These are phyloP conservation scores for Termitomyces sp. DNA, from an alignment of 768 basidiomycete genomes.

Conservation along the genomic window DNA sequence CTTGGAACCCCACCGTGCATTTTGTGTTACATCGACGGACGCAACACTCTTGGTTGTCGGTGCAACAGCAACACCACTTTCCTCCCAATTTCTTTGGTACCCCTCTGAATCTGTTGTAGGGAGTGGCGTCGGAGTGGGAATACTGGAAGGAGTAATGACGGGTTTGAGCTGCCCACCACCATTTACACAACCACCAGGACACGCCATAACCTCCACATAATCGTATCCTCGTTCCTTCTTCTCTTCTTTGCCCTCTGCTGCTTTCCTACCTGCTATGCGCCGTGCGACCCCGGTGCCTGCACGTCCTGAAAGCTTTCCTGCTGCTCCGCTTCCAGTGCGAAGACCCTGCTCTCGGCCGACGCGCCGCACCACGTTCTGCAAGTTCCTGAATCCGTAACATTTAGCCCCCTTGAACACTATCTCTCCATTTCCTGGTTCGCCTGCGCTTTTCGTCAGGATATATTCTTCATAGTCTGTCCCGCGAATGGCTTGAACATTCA, in stretches of 20 bases:
- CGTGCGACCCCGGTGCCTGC: slow-evolving; percentile 13
- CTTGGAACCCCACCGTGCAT: slow-evolving; percentile 75
- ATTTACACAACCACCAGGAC: slow-evolving; percentile 95
- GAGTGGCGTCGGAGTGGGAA: neutral
- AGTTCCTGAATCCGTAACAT: slow-evolving; percentile 95
- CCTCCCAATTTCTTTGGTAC: slow-evolving; percentile 58
- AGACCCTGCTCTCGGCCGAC: slow-evolving; percentile 84
- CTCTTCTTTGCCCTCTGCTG: slow-evolving; percentile 27
- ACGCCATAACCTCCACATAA: slow-evolving; percentile 98
- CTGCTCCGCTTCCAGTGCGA: slow-evolving; percentile 66
- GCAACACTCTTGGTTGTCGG: neutral
- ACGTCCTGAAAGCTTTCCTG: slow-evolving; percentile 39
- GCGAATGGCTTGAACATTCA: slow-evolving; percentile 58
- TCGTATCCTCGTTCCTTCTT: slow-evolving; percentile 58
- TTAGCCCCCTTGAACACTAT: slow-evolving; percentile 89
- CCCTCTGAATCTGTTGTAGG: slow-evolving; percentile 57
- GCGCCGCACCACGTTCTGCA: slow-evolving; percentile 94
- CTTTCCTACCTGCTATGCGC: slow-evolving; percentile 28
- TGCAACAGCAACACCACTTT: slow-evolving; percentile 41
- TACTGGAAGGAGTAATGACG: slow-evolving; percentile 1
- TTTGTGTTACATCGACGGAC: slow-evolving; percentile 24
- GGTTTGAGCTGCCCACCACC: slow-evolving; percentile 87
- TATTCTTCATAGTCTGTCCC: slow-evolving; percentile 79
- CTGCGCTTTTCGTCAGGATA: slow-evolving; percentile 38
- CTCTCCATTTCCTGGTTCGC: slow-evolving; percentile 31